A percentile compares a stretch with the other conserved stretches of the same genome.
Conservation (phyloP, 306 rosid species). For the Ormosia emarginata region DNA sequence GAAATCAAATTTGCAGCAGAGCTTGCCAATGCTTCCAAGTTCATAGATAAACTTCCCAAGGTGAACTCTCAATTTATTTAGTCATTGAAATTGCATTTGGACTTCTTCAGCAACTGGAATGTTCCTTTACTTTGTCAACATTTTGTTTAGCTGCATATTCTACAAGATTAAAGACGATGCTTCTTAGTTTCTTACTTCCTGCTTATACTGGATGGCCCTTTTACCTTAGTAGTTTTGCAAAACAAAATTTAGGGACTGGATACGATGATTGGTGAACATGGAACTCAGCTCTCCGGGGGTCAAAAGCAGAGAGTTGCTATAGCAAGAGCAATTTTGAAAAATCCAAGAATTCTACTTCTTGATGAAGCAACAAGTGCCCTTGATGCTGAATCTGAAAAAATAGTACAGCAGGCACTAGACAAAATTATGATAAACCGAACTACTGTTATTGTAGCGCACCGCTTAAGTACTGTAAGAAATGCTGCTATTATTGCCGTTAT, state of each 20-base stretch:
- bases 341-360: conserved; percentile 50
- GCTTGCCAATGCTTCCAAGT: conserved; percentile 42
- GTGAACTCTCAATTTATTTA: conserved; percentile 1
- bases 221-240: background rate
- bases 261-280: conserved; percentile 53
- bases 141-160: background rate
- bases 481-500: conserved; percentile 46
- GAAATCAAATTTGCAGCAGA: conserved; percentile 38
- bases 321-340: conserved; percentile 54
- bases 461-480: conserved; percentile 48
- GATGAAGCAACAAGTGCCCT: conserved; percentile 50
- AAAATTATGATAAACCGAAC: conserved; percentile 42
- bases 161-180: background rate
- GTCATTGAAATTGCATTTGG: background rate
- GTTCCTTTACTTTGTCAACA: background rate
- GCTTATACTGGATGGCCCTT: background rate
- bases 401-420: conserved; percentile 48
- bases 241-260: conserved; percentile 35
- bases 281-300: conserved; percentile 51
- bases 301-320: conserved; percentile 46
- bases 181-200: background rate
- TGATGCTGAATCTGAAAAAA: conserved; percentile 47
- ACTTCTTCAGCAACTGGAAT: background rate
- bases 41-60: conserved; percentile 45
- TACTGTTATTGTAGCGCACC: conserved; percentile 54